phyloP scores from a whole-genome alignment of 192 early-diverging fungal species.

The Coemansia sp. region DNA sequence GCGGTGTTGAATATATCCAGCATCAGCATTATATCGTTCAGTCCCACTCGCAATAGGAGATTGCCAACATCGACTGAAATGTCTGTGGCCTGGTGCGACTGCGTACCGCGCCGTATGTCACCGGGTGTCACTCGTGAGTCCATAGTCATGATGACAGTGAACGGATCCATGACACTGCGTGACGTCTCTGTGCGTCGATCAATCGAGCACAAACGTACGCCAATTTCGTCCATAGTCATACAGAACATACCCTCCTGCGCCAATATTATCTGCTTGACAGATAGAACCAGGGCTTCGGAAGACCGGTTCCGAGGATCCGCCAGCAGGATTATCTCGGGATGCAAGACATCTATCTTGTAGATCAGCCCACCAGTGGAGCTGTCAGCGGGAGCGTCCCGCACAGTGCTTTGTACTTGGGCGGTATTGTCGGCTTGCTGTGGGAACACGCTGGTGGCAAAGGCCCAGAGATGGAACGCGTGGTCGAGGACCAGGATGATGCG shows the following conservation, averaged over 20 bases:
- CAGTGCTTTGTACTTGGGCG: neutral
- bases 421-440: constrained; percentile 15
- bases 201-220: constrained; percentile 92
- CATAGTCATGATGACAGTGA: constrained; percentile 80
- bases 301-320: constrained; percentile 67
- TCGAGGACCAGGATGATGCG: constrained; percentile 86
- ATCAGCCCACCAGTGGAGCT: constrained; percentile 55
- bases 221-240: constrained; percentile 76
- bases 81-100: constrained; percentile 60
- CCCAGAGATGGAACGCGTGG: constrained; percentile 76
- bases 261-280: constrained; percentile 76
- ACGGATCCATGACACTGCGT: constrained; percentile 88
- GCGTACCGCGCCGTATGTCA: constrained; percentile 27
- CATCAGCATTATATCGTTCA: constrained; percentile 83
- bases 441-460: constrained; percentile 76
- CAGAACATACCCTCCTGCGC: constrained; percentile 78
- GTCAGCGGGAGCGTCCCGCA: constrained; percentile 6
- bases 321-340: constrained; percentile 85
- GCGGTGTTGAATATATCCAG: constrained; percentile 80
- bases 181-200: constrained; percentile 77
- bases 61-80: constrained; percentile 76
- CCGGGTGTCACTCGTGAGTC: constrained; percentile 69
- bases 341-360: constrained; percentile 77
- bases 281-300: constrained; percentile 91
- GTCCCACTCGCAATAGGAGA: constrained; percentile 81